Base-by-base conservation (phyloP, 2,329 filamentous ascomycete genomes). In the Colletotrichum sublineola region DNA sequence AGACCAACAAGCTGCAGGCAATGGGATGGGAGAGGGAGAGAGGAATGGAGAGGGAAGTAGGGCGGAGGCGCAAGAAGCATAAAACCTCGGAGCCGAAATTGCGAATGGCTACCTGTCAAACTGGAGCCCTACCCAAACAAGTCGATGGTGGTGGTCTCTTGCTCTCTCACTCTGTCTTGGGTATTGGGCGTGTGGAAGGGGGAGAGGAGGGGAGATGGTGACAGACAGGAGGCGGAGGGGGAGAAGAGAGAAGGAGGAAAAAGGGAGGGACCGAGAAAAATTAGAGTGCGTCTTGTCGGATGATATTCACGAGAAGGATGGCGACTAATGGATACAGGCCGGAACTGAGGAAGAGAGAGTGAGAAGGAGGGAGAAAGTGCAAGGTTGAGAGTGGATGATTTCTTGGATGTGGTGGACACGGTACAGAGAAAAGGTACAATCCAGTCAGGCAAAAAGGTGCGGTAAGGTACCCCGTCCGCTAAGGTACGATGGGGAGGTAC, bases 201-300 rank as follows among this genome's bases (percentile, higher is more conserved):
- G 60, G 40, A 42, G 63, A 65, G 75, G 56, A 63, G 50, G 42
- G 48, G 57, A 60, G 68, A 67, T 56, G 71, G 56, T 60, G 74
- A 74, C 73, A 76, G 67, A 74, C n/a, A 72, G 75, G 76, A 80
- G 53, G 63, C 57, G 58, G 56, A 60, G 56, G 63, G 48, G 67
- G 63, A 55, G 53, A 61, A 42, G 62, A 44, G 64, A 63, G 46
- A 42, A 70, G 63, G 63, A 64, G 68, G 60, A 46, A 71, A 67
- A 68, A 73, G 62, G 55, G 70, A 62, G 50, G 31, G 65, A 63
- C 44, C 42, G 38, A 52, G 67, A 61, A 55, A 67, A 67, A 78
- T 74, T 73, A 70, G 58, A 70, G 63, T 75, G 66, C 70, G 66
- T 70, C 66, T 67, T 73, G 70, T 73, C 66, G 67, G 70, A 73